Base-by-base conservation (phyloP, 139 green algal genomes). In the Ettlia oleoabundans region DNA sequence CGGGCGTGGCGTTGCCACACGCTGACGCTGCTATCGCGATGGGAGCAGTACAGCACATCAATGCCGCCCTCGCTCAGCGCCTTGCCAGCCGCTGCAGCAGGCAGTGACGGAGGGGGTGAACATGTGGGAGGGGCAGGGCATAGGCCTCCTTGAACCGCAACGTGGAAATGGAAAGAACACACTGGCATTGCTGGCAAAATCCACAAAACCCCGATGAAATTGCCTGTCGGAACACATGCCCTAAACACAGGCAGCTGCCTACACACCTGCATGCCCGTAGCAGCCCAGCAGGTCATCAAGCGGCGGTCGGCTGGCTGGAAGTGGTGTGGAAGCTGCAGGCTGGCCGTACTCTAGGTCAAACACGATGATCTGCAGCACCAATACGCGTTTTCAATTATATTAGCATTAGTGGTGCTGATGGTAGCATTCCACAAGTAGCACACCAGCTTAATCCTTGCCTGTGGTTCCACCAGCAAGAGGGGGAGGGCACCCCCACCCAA, bases 271-370 rank as follows among this genome's bases (percentile, higher is more conserved):
- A 63, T 92, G 84, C 1, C 87, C 93, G 76, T 86, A 95, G 64
- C 87, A 86, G 41, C 90, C 92, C 66, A 96, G 81, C 74, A 96
- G 75, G 35, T 82, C 65, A 0, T 79, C 53, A 67, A 95, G 93
- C 7, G 88, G 37, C 13, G 91, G 52, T 18, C 84, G 52, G n/a
- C 79, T 81, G 32, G 71, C 42, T 0, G 90, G 83, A 72, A 95
- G 77, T 0, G 65, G 51, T 3, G 80, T 91, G 19, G 83, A 88
- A 1, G 86, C 88, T 1, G 91, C 89, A 30, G 93, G 93, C 66
- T 90, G 76, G 28, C 91, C 92, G 66, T 94, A 89, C 74, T 97
- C 92, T 51, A 95, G 63, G 71, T 97, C 93, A 77, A 95, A 96
- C 32, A 96, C 81, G 32, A 96, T 87, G 30, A 96, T 82, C 87